Conservation (phyloP, 352 stramenopile species). For the Globisporangium spinosum region DNA sequence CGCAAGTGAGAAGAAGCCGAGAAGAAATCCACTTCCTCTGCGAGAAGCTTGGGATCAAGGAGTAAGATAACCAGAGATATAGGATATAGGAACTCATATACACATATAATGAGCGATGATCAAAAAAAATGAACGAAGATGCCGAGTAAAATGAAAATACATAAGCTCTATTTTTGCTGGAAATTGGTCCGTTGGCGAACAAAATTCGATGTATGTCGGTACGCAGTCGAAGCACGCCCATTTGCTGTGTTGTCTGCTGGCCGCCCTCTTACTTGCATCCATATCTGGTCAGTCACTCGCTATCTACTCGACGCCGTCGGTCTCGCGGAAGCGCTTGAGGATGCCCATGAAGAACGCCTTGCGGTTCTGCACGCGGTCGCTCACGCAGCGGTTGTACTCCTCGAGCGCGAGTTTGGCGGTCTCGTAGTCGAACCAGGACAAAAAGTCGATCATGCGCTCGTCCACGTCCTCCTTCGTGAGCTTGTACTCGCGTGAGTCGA, state of each 20-base stretch:
- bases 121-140: neutral
- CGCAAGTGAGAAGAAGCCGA: constrained; percentile 38
- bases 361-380: constrained; percentile 72
- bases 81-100: neutral
- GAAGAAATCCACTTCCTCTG: constrained; percentile 39
- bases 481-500: constrained; percentile 67
- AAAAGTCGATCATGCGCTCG: constrained; percentile 83
- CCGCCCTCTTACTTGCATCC: neutral
- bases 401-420: constrained; percentile 81
- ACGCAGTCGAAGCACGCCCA: neutral
- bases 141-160: neutral
- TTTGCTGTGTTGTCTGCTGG: neutral
- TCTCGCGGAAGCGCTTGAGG: constrained; percentile 83
- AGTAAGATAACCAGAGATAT: neutral
- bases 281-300: neutral
- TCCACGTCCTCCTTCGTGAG: constrained; percentile 75
- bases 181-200: neutral
- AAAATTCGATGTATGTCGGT: neutral
- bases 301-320: constrained; percentile 63
- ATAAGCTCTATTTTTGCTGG: neutral
- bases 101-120: neutral
- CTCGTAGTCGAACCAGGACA: constrained; percentile 88
- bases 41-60: constrained; percentile 34
- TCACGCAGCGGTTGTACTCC: constrained; percentile 75
- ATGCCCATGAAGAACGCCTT: constrained; percentile 90